These are phyloP conservation scores for Tolypocladium sp. DNA, from an alignment of 2,329 filamentous ascomycete species.

Conservation along the genomic window DNA sequence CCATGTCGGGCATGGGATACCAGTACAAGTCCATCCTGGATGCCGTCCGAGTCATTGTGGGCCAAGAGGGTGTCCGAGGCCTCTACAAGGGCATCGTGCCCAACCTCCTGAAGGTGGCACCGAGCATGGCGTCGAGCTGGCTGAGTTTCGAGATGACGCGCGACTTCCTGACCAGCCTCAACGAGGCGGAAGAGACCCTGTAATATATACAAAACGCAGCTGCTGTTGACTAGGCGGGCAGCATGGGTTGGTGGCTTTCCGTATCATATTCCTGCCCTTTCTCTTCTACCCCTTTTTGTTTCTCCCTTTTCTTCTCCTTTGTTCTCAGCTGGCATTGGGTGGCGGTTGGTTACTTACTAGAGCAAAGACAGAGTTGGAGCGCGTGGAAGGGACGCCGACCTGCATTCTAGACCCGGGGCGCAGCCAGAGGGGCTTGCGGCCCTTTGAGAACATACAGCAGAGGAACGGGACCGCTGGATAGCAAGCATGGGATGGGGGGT, in stretches of 20 bases:
- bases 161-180: slow-evolving; percentile 67
- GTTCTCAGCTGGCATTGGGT: slow-evolving; percentile 3
- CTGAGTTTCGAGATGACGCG: slow-evolving; percentile 91
- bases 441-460: not conserved
- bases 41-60: slow-evolving; percentile 71
- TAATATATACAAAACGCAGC: slow-evolving; percentile 10
- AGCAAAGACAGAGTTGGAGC: not conserved
- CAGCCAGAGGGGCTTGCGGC: not conserved
- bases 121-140: slow-evolving; percentile 98
- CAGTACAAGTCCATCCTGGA: slow-evolving; percentile 83
- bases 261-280: not conserved
- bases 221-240: not conserved
- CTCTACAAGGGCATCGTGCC: slow-evolving; percentile 95
- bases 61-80: slow-evolving; percentile 74
- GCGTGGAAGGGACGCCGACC: not conserved
- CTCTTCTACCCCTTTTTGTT: not conserved
- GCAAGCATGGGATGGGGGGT: not conserved
- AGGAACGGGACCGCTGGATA: not conserved
- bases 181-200: slow-evolving; percentile 24
- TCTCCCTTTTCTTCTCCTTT: not conserved
- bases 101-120: slow-evolving; percentile 92
- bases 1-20: slow-evolving; percentile 97
- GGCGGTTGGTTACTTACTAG: slow-evolving; percentile 4
- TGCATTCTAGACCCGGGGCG: slow-evolving; percentile 1
- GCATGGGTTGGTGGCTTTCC: not conserved